These are phyloP conservation scores for Triadica sebifera DNA, from an alignment of 345 rosid species.

Conservation along the genomic window DNA sequence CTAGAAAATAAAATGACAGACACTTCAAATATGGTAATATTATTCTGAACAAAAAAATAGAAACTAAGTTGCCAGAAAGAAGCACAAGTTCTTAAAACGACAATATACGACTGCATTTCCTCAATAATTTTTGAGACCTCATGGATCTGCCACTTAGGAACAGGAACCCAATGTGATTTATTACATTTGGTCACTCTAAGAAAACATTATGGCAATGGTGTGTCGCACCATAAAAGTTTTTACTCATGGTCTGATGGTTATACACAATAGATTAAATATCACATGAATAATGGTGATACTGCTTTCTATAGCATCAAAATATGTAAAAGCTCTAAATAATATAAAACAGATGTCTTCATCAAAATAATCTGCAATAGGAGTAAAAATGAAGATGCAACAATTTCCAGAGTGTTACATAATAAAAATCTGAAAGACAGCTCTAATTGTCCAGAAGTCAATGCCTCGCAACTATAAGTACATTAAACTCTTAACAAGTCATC, in stretches of 20 bases:
- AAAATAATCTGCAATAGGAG: not conserved
- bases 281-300: not conserved
- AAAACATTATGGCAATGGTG: not conserved
- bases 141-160: not conserved
- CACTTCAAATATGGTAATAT: not conserved
- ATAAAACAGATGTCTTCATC: not conserved
- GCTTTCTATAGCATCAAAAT: not conserved
- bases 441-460: not conserved
- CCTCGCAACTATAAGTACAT: not conserved
- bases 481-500: not conserved
- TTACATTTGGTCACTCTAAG: not conserved
- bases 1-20: not conserved
- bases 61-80: not conserved
- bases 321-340: not conserved
- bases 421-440: not conserved
- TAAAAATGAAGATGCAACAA: not conserved
- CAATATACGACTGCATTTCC: not conserved
- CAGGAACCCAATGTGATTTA: not conserved
- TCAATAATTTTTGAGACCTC: not conserved
- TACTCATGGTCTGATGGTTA: not conserved
- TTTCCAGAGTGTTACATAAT: not conserved
- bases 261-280: not conserved
- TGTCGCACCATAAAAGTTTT: not conserved
- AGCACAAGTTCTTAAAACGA: not conserved
- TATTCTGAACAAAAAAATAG: not conserved